These are phyloP conservation scores for Rossbeevera mucosa DNA, from an alignment of 768 basidiomycete genomes.

Conservation along the genomic window DNA sequence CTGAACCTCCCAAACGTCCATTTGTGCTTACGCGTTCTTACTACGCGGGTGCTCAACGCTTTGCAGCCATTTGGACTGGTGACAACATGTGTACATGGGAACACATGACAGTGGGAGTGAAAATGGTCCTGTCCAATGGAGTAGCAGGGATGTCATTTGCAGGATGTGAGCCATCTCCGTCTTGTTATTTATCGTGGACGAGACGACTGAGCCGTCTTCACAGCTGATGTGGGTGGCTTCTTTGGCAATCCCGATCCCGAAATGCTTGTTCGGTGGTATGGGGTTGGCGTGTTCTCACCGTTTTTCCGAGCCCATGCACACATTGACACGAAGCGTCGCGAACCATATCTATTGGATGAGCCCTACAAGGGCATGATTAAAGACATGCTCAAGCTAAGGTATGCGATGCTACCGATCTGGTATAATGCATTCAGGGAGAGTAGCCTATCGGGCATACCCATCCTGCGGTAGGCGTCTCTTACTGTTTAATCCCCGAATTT, in stretches of 20 bases:
- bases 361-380: constrained; percentile 83
- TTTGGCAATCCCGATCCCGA: constrained; percentile 95
- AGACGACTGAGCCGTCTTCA: constrained; percentile 3
- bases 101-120: constrained; percentile 89
- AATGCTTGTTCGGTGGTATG: constrained; percentile 96
- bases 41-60: constrained; percentile 92
- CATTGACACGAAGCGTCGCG: constrained; percentile 94
- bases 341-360: constrained; percentile 89
- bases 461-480: constrained; percentile 58
- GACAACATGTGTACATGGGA: constrained; percentile 98
- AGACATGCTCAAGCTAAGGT: constrained; percentile 75
- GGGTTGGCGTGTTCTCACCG: constrained; percentile 89
- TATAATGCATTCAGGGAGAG: constrained; percentile 96
- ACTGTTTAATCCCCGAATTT: neutral
- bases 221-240: constrained; percentile 98
- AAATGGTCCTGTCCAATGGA: constrained; percentile 87
- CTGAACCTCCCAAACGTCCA: constrained; percentile 73
- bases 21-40: constrained; percentile 96
- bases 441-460: constrained; percentile 72
- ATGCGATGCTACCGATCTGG: constrained; percentile 87
- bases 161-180: constrained; percentile 60
- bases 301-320: constrained; percentile 99
- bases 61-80: constrained; percentile 98
- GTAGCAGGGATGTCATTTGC: constrained; percentile 89
- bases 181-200: neutral